phyloP scores from a whole-genome alignment of 164 flowering plant genomes.

The Stephania cephalantha region DNA sequence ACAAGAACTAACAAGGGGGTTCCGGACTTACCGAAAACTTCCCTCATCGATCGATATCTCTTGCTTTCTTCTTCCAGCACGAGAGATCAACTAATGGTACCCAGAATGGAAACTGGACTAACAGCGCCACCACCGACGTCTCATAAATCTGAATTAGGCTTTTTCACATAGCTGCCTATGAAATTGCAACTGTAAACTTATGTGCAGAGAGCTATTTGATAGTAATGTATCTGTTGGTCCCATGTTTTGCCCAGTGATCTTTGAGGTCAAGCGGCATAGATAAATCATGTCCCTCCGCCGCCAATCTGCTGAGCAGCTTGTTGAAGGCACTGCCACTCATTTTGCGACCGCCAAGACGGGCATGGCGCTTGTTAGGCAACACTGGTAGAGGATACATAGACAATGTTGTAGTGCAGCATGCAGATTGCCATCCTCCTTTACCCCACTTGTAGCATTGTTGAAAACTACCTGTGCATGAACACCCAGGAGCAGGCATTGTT shows the following conservation, averaged over 20 bases:
- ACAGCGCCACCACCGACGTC: background rate
- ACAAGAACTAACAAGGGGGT: background rate
- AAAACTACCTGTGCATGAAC: slow-evolving; percentile 59
- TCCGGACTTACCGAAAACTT: background rate
- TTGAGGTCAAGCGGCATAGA: slow-evolving; percentile 59
- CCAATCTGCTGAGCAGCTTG: slow-evolving; percentile 56
- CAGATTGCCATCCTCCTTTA: slow-evolving; percentile 79
- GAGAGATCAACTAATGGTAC: background rate
- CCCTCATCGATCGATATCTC: background rate
- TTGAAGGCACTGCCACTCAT: slow-evolving; percentile 74
- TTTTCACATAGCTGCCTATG: background rate
- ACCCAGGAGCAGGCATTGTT: slow-evolving; percentile 66
- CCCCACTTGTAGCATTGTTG: slow-evolving; percentile 87
- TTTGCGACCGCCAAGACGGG: slow-evolving; percentile 72
- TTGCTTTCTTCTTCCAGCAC: background rate
- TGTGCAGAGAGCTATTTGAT: slow-evolving; percentile 33
- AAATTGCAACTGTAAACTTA: background rate
- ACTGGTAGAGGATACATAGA: slow-evolving; percentile 68
- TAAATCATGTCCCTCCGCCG: slow-evolving; percentile 63
- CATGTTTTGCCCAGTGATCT: slow-evolving; percentile 78
- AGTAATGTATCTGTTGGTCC: slow-evolving; percentile 70
- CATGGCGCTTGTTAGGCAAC: slow-evolving; percentile 62
- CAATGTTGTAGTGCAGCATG: slow-evolving; percentile 67
- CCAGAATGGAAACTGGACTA: background rate
- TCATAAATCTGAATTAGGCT: background rate